Evolutionary conservation across 179 eudicot species (phyloP), one percentile per base, ranked within the genome.

Genomic region (Gypsophila paniculata): DNA sequence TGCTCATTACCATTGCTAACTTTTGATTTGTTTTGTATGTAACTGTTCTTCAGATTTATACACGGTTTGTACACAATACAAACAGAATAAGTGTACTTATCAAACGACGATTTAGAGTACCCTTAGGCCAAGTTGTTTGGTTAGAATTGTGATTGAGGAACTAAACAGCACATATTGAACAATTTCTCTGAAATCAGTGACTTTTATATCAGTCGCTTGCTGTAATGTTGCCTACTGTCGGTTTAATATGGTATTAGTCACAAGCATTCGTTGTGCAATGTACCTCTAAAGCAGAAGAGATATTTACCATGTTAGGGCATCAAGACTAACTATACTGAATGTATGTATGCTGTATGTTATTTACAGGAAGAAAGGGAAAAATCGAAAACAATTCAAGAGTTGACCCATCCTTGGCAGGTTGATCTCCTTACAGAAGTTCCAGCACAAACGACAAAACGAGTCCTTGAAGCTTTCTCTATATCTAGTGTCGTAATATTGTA

Each of bases 291-390:
- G 2, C 12, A 9, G 25, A 21, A 25, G 5, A 25, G 2, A 60
- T 60, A 26, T 60, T 2, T 11, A 60, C 8, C 38, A 60, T 25
- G 21, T 9, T 23, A 12, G 38, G 11, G 10, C 39, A 15, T 25
- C 17, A 14, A 53, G 22, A n/a, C n/a, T n/a, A n/a, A n/a, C n/a
- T n/a, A n/a, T n/a, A n/a, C n/a, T n/a, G n/a, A n/a, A n/a, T n/a
- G n/a, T n/a, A n/a, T 19, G 9, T 46, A 15, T 60, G 32, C 11
- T 32, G 57, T 21, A 21, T 32, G 57, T 21, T 57, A 39, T 36
- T 11, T 58, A 57, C 80, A 80, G 83, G 76, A 80, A 76, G 72
- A 68, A 68, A 67, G 72, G 83, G 23, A 80, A 53, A 68, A 52
- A 72, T 14, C 63, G 71, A 62, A 75, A 14, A 59, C 75, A 53